Evolutionary conservation across 2,329 filamentous ascomycete genomes (phyloP).

Genomic region (Colletotrichum phormii): DNA sequence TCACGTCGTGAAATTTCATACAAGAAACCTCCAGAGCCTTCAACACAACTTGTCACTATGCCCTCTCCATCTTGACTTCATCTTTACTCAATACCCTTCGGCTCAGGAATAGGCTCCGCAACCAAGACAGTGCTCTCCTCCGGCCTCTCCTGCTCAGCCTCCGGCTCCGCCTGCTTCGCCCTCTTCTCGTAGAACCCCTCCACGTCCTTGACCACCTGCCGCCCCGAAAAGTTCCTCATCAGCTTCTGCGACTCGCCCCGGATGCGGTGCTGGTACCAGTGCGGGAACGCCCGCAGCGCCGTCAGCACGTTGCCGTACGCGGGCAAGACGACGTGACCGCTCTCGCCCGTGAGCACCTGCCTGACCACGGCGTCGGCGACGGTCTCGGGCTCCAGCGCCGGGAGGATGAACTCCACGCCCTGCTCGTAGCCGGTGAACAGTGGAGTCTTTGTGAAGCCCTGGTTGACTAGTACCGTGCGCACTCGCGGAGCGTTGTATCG

Average conservation of each 20-base stretch:
- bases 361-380: conserved; percentile 73
- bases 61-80: too few species aligned
- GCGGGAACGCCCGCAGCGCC: conserved; percentile 65
- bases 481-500: conserved; percentile 73
- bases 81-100: background rate
- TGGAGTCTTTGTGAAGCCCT: conserved; percentile 71
- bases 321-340: conserved; percentile 68
- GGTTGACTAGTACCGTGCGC: conserved; percentile 74
- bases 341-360: conserved; percentile 68
- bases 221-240: conserved; percentile 58
- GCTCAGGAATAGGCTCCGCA: conserved; percentile 25
- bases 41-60: too few species aligned
- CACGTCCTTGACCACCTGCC: conserved; percentile 61
- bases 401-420: conserved; percentile 61
- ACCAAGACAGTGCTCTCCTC: conserved; percentile 54
- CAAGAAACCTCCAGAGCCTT: too few species aligned
- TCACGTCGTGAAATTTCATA: too few species aligned
- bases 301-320: conserved; percentile 53
- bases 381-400: conserved; percentile 67
- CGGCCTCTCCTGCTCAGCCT: conserved; percentile 38
- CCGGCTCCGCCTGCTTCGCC: conserved; percentile 34
- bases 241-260: conserved; percentile 55
- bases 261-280: conserved; percentile 70
- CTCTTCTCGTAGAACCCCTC: conserved; percentile 50
- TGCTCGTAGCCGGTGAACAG: conserved; percentile 69